Percentiles rank a stretch among this genome's conserved stretches.
phyloP scores from a whole-genome alignment of 2,329 filamentous ascomycete species.

The Tolypocladium tundrense region DNA sequence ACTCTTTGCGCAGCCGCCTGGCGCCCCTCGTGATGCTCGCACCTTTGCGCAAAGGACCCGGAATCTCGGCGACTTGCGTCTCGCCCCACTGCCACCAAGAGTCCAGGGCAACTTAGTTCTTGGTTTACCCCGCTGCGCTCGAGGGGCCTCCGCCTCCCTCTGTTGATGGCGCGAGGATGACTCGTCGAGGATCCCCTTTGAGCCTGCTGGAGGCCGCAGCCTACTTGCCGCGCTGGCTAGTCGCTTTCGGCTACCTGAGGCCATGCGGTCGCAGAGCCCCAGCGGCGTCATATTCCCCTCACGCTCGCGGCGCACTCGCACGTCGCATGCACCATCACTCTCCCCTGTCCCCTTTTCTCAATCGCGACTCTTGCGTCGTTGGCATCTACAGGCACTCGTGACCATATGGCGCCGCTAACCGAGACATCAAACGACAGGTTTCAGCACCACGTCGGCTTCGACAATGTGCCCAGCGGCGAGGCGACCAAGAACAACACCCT shows the following conservation, averaged over 20 bases:
- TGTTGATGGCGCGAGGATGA: background rate
- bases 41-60: background rate
- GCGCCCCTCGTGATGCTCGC: background rate
- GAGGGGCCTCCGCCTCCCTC: background rate
- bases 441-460: constrained; percentile 49
- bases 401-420: constrained; percentile 34
- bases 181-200: background rate
- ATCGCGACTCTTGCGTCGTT: constrained; percentile 1
- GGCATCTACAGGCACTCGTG: background rate
- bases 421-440: constrained; percentile 36
- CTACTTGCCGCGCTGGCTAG: background rate
- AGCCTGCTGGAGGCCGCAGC: background rate
- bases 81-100: background rate
- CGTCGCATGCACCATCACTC: background rate
- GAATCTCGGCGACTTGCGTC: background rate
- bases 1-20: background rate
- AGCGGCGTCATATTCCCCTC: background rate
- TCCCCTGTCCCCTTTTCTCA: constrained; percentile 5
- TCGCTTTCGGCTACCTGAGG: background rate
- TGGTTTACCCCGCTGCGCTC: background rate
- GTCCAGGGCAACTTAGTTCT: background rate
- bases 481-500: constrained; percentile 48
- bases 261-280: background rate
- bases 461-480: constrained; percentile 48
- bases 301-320: background rate